phyloP scores from a whole-genome alignment of 2,329 filamentous ascomycete genomes.

The Sphaceloma murrayae region DNA sequence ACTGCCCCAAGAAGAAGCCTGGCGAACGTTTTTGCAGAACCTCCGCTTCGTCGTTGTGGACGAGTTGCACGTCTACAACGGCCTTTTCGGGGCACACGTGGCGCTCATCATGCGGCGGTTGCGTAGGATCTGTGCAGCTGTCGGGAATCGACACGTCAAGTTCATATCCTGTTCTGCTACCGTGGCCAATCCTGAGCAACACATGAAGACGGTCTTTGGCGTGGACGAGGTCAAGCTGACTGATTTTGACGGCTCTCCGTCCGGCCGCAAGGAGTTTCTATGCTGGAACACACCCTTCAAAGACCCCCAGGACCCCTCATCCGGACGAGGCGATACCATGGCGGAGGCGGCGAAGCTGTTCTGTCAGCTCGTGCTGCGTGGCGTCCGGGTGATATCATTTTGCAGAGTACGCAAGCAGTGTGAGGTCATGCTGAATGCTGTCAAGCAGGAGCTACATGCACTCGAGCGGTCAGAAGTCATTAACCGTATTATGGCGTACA shows the following conservation, averaged over 20 bases:
- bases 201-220: constrained; percentile 93
- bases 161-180: constrained; percentile 97
- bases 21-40: constrained; percentile 81
- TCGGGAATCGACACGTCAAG: constrained; percentile 75
- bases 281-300: constrained; percentile 98
- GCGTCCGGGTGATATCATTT: constrained; percentile 87
- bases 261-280: constrained; percentile 84
- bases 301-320: constrained; percentile 76
- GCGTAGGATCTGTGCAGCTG: constrained; percentile 74
- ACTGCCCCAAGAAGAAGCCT: constrained; percentile 79
- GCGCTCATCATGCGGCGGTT: constrained; percentile 89
- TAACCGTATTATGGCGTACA: constrained; percentile 83
- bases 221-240: constrained; percentile 70
- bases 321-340: constrained; percentile 73
- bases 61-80: constrained; percentile 94
- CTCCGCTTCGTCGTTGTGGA: constrained; percentile 75
- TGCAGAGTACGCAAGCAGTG: constrained; percentile 81
- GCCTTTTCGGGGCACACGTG: constrained; percentile 85
- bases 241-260: constrained; percentile 87
- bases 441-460: constrained; percentile 65
- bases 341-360: constrained; percentile 83
- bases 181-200: constrained; percentile 80
- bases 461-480: constrained; percentile 67
- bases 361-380: constrained; percentile 77
- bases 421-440: constrained; percentile 69